Base-by-base conservation (phyloP, 2,329 filamentous ascomycete genomes). In the Penicillium janthinellum region DNA sequence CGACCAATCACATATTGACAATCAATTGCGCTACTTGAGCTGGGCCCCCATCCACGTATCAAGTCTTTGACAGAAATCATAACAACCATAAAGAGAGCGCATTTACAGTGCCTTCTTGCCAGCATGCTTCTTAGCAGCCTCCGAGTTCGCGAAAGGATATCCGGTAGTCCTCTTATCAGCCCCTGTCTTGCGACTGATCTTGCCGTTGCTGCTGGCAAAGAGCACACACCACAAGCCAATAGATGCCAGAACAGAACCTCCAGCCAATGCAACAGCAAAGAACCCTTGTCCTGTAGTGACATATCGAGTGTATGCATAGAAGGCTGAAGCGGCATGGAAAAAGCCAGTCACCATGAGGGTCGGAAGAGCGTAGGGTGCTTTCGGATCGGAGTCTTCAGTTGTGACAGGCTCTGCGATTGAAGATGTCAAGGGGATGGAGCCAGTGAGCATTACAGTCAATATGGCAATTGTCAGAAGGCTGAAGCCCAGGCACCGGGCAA, bases 251-350 rank as follows among this genome's bases (percentile, higher is more conserved):
- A 78, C 66, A 7, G 81, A 79, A 64, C 83, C 88, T 20, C 83
- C 86, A 1, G 83, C 67, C 64, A 86, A 82, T 0, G 86, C 89
- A 5, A 90, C 72, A 1, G 83, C 76, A 70, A 88, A 90, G 0
- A 82, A 84, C 11, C 83, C 79, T 68, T 86, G 82, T 5, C 81
- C 79, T 1, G 79, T 73, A 55, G 79, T 76, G n/a, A 82, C 81
- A 77, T 87, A 91, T 72, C 87, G 84, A 51, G 82, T 82, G 76
- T 93, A 95, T 70, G 85, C 82, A 73, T 90, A 89, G 64, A 88
- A 86, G 17, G 87, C 87, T 4, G 81, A 80, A 0, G 81, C 69
- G 17, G 81, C 77, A 73, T 94, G 90, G 78, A 90, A 90, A 3
- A 86, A 62, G 0, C 85, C 84, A 1, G 89, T 89, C 14, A 92